Evolutionary conservation across 192 early-diverging fungal species (phyloP).

Genomic region (Coemansia sp.): DNA sequence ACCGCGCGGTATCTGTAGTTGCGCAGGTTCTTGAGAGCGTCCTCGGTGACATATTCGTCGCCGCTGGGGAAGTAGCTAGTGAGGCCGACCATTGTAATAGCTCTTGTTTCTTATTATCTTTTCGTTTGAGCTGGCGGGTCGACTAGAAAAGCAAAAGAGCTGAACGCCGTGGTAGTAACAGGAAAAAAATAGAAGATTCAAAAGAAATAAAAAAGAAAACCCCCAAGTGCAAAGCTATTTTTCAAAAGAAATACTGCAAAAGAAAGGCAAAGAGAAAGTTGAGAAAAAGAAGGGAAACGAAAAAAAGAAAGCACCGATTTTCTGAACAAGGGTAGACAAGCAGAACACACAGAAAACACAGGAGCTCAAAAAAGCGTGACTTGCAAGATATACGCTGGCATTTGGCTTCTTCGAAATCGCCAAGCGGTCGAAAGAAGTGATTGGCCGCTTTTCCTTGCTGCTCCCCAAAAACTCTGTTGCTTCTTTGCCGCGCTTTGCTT

Average conservation of each 20-base stretch:
- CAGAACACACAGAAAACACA: too few species aligned
- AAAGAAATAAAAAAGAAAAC: slow-evolving; percentile 5
- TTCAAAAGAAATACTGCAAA: neutral
- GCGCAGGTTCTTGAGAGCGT: slow-evolving; percentile 67
- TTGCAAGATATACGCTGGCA: too few species aligned
- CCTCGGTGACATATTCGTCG: slow-evolving; percentile 66
- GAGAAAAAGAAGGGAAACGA: neutral
- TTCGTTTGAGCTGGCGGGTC: neutral
- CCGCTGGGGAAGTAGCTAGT: slow-evolving; percentile 48
- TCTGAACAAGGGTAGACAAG: neutral
- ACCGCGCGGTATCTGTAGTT: slow-evolving; percentile 78
- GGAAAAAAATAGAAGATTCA: slow-evolving; percentile 14
- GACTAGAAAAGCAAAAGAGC: neutral
- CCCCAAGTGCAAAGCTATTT: neutral
- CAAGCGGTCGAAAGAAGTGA: neutral
- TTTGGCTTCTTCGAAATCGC: too few species aligned
- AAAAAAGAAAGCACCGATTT: slow-evolving; percentile 1
- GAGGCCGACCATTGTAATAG: slow-evolving; percentile 23
- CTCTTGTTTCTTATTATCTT: neutral
- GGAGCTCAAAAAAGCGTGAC: too few species aligned
- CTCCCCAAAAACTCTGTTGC: neutral
- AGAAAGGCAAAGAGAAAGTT: neutral
- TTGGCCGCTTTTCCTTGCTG: neutral
- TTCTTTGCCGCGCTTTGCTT: neutral
- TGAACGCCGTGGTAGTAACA: neutral